These are phyloP conservation scores for Coemansia interrupta DNA, from an alignment of 192 early-diverging fungal species.

Conservation along the genomic window DNA sequence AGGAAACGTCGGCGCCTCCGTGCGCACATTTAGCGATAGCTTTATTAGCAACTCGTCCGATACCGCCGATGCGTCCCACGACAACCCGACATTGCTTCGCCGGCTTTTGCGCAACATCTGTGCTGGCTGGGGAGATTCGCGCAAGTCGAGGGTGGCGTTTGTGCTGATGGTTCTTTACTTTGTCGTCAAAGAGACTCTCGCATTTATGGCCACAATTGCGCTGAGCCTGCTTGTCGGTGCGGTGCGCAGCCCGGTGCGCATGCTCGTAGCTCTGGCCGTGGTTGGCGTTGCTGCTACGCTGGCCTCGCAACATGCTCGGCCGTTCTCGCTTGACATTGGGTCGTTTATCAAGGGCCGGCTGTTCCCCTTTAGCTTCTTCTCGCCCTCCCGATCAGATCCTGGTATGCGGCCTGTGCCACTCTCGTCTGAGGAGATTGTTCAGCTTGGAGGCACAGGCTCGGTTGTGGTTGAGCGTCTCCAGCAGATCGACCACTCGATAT, in stretches of 20 bases:
- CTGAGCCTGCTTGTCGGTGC: slow-evolving; percentile 27
- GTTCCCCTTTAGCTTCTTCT: background rate
- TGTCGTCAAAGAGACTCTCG: slow-evolving; percentile 39
- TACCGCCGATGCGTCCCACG: slow-evolving; percentile 15
- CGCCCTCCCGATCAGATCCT: background rate
- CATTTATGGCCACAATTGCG: slow-evolving; percentile 25
- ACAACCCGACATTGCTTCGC: slow-evolving; percentile 42
- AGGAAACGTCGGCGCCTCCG: slow-evolving; percentile 4
- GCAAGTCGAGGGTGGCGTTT: slow-evolving; percentile 41
- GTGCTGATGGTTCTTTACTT: slow-evolving; percentile 50
- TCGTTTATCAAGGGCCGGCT: slow-evolving; percentile 7
- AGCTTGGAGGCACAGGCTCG: slow-evolving; percentile 38
- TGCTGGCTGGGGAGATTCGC: slow-evolving; percentile 38
- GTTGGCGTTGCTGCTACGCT: slow-evolving; percentile 31
- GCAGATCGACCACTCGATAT: slow-evolving; percentile 42
- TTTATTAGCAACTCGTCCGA: slow-evolving; percentile 49
- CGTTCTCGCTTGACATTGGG: slow-evolving; percentile 16
- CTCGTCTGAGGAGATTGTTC: slow-evolving; percentile 28
- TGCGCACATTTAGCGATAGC: slow-evolving; percentile 44
- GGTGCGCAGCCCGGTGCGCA: slow-evolving; percentile 28
- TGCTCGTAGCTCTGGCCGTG: slow-evolving; percentile 28
- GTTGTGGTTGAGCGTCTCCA: slow-evolving; percentile 33
- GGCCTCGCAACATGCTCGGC: slow-evolving; percentile 28
- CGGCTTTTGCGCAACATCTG: slow-evolving; percentile 45
- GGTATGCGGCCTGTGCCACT: slow-evolving; percentile 19